phyloP scores from a whole-genome alignment of 1,139 yeast genomes.

The Pichia sp. region DNA sequence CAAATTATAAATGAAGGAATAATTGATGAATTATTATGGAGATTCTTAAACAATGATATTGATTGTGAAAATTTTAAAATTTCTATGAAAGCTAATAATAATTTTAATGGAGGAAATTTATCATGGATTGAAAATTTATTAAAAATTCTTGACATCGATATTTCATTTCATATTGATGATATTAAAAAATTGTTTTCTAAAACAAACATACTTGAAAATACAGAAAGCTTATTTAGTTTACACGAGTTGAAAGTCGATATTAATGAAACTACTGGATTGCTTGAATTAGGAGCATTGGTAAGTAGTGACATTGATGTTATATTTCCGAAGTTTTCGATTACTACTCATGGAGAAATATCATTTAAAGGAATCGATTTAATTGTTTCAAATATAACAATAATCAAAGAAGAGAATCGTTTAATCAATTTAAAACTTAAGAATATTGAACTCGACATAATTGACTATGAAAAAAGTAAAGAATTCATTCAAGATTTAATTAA shows the following conservation, averaged over 20 bases:
- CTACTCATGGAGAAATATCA: neutral
- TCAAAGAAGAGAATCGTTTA: neutral
- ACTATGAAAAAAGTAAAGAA: neutral
- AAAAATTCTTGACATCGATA: neutral
- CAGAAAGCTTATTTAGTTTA: neutral
- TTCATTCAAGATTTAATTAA: neutral
- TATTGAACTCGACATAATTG: neutral
- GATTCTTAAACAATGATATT: constrained; percentile 6
- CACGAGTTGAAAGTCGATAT: neutral
- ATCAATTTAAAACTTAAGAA: neutral
- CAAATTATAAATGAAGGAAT: neutral
- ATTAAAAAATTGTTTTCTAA: no score
- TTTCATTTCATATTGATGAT: neutral
- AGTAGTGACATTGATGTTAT: neutral
- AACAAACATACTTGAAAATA: neutral
- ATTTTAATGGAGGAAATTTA: neutral
- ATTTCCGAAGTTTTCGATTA: neutral
- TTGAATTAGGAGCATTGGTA: neutral
- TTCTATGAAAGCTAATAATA: neutral
- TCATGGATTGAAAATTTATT: constrained; percentile 5
- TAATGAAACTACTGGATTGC: neutral
- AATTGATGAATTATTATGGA: constrained; percentile 6
- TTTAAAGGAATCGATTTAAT: neutral
- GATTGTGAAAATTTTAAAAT: neutral
- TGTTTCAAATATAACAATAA: neutral